phyloP scores from a whole-genome alignment of 768 basidiomycete genomes.

The Tricholoma sp. region DNA sequence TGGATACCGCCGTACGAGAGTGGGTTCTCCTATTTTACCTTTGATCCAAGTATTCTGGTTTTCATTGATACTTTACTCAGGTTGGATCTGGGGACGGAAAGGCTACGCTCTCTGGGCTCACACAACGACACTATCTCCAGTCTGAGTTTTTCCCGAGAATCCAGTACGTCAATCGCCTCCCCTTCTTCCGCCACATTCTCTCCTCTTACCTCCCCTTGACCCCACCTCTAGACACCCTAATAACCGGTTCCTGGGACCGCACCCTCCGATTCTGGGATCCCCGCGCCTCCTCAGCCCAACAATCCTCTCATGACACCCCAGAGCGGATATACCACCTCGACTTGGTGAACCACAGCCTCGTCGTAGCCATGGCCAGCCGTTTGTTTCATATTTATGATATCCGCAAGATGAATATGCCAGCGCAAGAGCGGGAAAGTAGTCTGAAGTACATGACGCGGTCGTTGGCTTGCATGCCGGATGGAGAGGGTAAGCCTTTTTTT shows the following conservation, averaged over 20 bases:
- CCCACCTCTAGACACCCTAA: conserved; percentile 49
- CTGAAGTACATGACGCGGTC: conserved; percentile 93
- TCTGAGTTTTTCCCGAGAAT: conserved; percentile 62
- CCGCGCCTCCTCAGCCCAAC: conserved; percentile 50
- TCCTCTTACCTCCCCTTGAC: neutral
- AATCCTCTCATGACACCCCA: conserved; percentile 61
- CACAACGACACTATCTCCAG: conserved; percentile 78
- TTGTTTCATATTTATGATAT: conserved; percentile 88
- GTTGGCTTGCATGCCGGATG: conserved; percentile 88
- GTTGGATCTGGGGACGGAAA: conserved; percentile 72
- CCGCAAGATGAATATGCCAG: conserved; percentile 67
- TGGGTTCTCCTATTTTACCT: conserved; percentile 33
- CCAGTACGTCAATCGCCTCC: too few relatives aligned
- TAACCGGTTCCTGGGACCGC: conserved; percentile 92
- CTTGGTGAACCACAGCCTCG: conserved; percentile 69
- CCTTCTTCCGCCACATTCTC: too few relatives aligned
- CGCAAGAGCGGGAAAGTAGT: conserved; percentile 85
- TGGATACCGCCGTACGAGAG: conserved; percentile 82
- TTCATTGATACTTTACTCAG: conserved; percentile 31
- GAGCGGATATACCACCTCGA: conserved; percentile 87
- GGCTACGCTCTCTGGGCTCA: conserved; percentile 67
- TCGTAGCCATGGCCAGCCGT: conserved; percentile 90
- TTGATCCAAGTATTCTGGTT: neutral
- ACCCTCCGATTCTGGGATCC: conserved; percentile 88
- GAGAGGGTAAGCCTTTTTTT: conserved; percentile 83